Evolutionary conservation across 176 grass and related monocot genomes (phyloP), one percentile per base, ranked within the genome.

Genomic region (Poa annua): DNA sequence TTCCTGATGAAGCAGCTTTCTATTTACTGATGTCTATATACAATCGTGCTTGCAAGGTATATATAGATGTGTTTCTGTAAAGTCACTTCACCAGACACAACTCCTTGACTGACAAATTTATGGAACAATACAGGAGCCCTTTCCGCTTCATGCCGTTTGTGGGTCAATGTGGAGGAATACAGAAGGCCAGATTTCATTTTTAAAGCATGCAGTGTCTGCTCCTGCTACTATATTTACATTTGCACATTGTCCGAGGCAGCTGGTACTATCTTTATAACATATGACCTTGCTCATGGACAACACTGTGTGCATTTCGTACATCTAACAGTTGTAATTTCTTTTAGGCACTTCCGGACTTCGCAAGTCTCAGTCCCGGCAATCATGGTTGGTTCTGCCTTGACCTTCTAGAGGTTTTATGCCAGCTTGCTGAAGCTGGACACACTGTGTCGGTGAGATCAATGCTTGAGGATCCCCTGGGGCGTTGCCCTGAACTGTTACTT

Each of bases 91-190:
- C 26, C 48, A 48, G 38, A 21, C 38, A 63, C 50, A 73, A 21
- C 14, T 85, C 71, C 66, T 26, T 71, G n/a, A 15, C 59, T 86
- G 77, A 93, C 55, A 71, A 78, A 80, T 85, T 54, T 34, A 55
- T 76, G 59, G 59, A 35, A 85, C 85, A 76, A 69, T 83, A 45
- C 55, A 97, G 88, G 90, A 97, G 56, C 91, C 89, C 71, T 97
- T 97, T 87, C 94, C 89, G 14, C 94, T 93, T 83, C 81, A 97
- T 84, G 91, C 91, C 74, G 71, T 97, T 79, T 97, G 91, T 77
- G 91, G 91, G 56, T 93, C 94, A 83, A 84, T 91, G 50, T 97
- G 94, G 94, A 97, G 77, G 45, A 97, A 93, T 88, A 81, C 88
- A 81, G 89, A 97, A 83, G 94, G 89, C 26, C 89, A 97, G 52